A percentile compares a stretch with the other conserved stretches of the same genome.
Evolutionary conservation across 345 rosid genomes (phyloP).

Genomic region (Salix dunnii): DNA sequence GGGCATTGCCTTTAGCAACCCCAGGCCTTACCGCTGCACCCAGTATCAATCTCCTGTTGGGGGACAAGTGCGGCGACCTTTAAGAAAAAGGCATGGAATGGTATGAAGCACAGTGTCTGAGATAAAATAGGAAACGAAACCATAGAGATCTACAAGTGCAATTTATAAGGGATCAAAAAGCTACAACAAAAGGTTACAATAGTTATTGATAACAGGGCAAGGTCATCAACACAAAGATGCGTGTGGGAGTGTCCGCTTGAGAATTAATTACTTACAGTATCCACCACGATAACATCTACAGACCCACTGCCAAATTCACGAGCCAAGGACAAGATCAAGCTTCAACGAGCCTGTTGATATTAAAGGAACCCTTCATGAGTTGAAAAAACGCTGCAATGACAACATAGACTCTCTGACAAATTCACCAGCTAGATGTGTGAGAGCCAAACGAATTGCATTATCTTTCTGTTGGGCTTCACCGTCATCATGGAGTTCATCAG

Average conservation of each 20-base stretch:
- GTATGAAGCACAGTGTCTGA: neutral
- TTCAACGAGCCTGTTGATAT: conserved; percentile 82
- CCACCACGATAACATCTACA: conserved; percentile 84
- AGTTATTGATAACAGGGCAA: neutral
- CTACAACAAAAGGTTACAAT: neutral
- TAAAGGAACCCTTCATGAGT: conserved; percentile 63
- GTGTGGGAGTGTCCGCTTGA: neutral
- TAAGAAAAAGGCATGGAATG: neutral
- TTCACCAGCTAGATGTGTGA: conserved; percentile 59
- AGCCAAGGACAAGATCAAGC: conserved; percentile 79
- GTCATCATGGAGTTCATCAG: conserved; percentile 61
- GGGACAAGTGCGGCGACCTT: conserved; percentile 97
- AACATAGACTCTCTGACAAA: conserved; percentile 71
- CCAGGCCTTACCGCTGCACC: too few relatives aligned
- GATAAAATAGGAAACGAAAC: neutral
- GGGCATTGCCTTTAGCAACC: too few relatives aligned
- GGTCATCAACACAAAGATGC: neutral
- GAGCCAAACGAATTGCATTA: conserved; percentile 57
- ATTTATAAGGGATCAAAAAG: neutral
- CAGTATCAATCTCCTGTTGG: conserved; percentile 68
- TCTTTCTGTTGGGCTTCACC: conserved; percentile 49
- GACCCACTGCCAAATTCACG: conserved; percentile 83
- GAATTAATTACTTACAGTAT: conserved; percentile 63
- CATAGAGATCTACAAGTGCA: neutral
- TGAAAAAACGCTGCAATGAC: conserved; percentile 57